Evolutionary conservation across 2,329 filamentous ascomycete genomes (phyloP).

Genomic region (Sporothrix brasiliensis): DNA sequence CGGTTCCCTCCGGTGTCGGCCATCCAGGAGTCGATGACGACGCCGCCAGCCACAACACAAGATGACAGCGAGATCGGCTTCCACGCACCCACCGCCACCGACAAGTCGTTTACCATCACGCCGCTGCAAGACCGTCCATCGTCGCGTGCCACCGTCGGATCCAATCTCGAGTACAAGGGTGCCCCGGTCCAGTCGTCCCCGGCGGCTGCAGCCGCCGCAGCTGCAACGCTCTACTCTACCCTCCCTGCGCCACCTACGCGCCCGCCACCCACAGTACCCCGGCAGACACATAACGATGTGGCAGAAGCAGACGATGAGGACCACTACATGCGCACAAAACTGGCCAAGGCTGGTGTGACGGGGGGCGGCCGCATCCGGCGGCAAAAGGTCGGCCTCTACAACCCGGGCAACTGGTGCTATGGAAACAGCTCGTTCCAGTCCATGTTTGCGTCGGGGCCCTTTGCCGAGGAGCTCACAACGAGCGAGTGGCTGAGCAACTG

Average conservation of each 20-base stretch:
- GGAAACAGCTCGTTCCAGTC: conserved; percentile 90
- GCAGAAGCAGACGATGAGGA: conserved; percentile 46
- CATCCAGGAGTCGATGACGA: conserved; percentile 63
- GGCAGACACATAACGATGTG: conserved; percentile 80
- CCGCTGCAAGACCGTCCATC: conserved; percentile 21
- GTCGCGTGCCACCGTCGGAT: conserved; percentile 16
- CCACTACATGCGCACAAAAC: conserved; percentile 48
- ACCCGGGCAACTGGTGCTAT: conserved; percentile 84
- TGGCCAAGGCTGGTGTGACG: conserved; percentile 44
- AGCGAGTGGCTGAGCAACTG: conserved; percentile 63
- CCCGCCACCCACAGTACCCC: conserved; percentile 68
- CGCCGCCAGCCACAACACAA: conserved; percentile 40
- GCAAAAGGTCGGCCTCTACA: conserved; percentile 72
- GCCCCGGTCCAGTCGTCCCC: conserved; percentile 33
- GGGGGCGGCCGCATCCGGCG: conserved; percentile 43
- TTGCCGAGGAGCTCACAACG: conserved; percentile 67
- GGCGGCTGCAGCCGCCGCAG: conserved; percentile 37
- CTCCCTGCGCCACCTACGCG: conserved; percentile 63
- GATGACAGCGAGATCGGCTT: conserved; percentile 27
- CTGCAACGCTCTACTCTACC: conserved; percentile 50
- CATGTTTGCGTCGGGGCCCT: conserved; percentile 70
- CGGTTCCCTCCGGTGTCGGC: conserved; percentile 74
- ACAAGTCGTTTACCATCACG: background rate
- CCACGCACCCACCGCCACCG: background rate
- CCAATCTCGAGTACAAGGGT: conserved; percentile 19